Percentiles rank a stretch among this genome's conserved stretches.
These are phyloP conservation scores for Cochlearia excelsa DNA, from an alignment of 345 rosid genomes.

Conservation along the genomic window DNA sequence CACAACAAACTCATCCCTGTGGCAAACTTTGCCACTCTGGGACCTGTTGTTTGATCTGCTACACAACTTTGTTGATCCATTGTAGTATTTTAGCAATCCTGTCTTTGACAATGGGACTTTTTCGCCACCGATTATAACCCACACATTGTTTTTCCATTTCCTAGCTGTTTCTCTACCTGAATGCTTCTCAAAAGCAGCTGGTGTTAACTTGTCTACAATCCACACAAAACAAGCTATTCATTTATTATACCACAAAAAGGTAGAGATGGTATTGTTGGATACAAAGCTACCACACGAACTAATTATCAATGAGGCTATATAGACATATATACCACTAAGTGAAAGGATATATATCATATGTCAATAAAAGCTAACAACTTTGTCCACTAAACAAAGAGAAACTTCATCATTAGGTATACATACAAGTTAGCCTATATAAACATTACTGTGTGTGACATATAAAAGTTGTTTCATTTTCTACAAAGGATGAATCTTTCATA, in stretches of 20 bases:
- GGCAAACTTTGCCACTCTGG: slow-evolving; percentile 60
- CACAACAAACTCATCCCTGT: slow-evolving; percentile 88
- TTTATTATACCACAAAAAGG: too few species aligned
- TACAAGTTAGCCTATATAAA: slow-evolving; percentile 1
- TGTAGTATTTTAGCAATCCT: slow-evolving; percentile 80
- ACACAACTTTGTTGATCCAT: slow-evolving; percentile 59
- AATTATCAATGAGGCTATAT: slow-evolving; percentile 1
- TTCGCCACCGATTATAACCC: slow-evolving; percentile 89
- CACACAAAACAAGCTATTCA: too few species aligned
- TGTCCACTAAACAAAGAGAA: slow-evolving; percentile 17
- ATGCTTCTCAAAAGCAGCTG: slow-evolving; percentile 99
- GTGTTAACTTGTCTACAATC: slow-evolving; percentile 75
- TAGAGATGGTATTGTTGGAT: slow-evolving; percentile 10
- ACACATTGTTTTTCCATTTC: slow-evolving; percentile 97
- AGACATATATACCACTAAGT: background rate
- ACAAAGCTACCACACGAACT: slow-evolving; percentile 3
- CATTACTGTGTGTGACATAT: background rate
- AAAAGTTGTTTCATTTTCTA: too few species aligned
- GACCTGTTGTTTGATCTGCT: slow-evolving; percentile 72
- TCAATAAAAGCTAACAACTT: slow-evolving; percentile 19
- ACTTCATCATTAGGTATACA: slow-evolving; percentile 3
- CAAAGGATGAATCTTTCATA: too few species aligned
- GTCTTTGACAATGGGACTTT: slow-evolving; percentile 94
- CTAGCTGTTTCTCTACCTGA: slow-evolving; percentile 99
- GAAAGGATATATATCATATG: slow-evolving; percentile 32